phyloP scores from a whole-genome alignment of 2,329 filamentous ascomycete species.

The Escovopsis weberi region DNA sequence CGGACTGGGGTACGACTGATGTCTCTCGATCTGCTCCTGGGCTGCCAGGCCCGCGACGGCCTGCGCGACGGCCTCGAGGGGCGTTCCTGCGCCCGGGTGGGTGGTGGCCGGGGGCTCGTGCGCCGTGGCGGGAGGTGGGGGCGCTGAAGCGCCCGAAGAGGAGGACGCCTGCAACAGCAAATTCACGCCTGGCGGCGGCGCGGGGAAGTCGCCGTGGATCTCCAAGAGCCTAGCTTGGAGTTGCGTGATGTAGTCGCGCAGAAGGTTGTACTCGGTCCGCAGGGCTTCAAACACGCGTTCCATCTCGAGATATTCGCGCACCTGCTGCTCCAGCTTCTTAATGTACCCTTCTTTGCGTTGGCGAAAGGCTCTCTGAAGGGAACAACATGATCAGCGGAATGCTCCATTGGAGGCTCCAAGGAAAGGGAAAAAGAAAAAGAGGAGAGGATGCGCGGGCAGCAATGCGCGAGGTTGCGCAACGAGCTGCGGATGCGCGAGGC shows the following conservation, averaged over 20 bases:
- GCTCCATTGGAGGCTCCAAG: background rate
- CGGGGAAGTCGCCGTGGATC: conserved; percentile 68
- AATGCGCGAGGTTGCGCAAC: background rate
- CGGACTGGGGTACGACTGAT: conserved; percentile 17
- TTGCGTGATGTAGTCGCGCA: conserved; percentile 85
- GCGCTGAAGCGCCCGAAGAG: conserved; percentile 11
- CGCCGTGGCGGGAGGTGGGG: conserved; percentile 11
- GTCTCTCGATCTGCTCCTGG: conserved; percentile 25
- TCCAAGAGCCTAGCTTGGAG: conserved; percentile 80
- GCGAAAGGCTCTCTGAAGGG: conserved; percentile 71
- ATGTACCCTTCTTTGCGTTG: conserved; percentile 98
- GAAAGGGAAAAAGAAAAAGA: too few relatives aligned
- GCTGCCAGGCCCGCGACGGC: conserved; percentile 30
- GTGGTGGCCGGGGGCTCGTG: conserved; percentile 8
- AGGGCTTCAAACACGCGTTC: conserved; percentile 66
- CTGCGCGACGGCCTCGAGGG: conserved; percentile 36
- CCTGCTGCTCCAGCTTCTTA: conserved; percentile 90
- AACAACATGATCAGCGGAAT: background rate
- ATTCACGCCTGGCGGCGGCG: conserved; percentile 67
- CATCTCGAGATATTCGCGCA: conserved; percentile 63
- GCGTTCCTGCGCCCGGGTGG: conserved; percentile 19
- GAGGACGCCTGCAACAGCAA: conserved; percentile 24
- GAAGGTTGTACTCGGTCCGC: conserved; percentile 75
- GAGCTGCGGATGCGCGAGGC: background rate
- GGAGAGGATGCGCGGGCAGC: background rate